Base-by-base conservation (phyloP, 2,329 filamentous ascomycete genomes). In the Ophiostoma quercus region DNA sequence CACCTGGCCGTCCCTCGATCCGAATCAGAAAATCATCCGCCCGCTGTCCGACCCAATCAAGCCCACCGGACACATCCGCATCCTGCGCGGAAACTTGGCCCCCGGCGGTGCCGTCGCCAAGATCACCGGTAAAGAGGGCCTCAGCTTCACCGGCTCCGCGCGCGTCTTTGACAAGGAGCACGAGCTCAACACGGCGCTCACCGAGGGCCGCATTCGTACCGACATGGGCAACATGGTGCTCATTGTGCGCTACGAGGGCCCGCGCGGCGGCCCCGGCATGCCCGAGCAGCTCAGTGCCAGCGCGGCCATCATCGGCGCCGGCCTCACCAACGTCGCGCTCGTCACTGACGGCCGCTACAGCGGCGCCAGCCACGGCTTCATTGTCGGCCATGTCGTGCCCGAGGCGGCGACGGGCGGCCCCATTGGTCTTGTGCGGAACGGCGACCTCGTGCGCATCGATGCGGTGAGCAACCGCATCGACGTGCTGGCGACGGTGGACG, bases 111-210 rank as follows among this genome's bases (percentile, higher is more conserved):
- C 94, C 0, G 94, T 98, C 1, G 94, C 93, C 71, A 98, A 98
- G 80, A 97, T 98, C 79, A 97, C 94, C 0, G 94, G 94, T 47
- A 97, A 97, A 78, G 94, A 98, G 79, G 94, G 94, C 2, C 84
- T 93, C 7, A 83, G 81, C 14, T 98, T 98, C 79, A 89, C 84
- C 0, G 94, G 94, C 67, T 88, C 87, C 73, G 94, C 92, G 0
- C 85, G 88, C 25, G 92, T 96, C 65, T 98, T 95, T 78, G 84
- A 97, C 79, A 94, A 95, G 76, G 94, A 97, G 79, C 84, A 88
- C 74, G 85, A 89, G 74, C 87, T 97, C 63, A 88, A 96, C 77
- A 80, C 84, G 0, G 93, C 94, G 0, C 84, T 98, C 9, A 85
- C 85, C 68, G 81, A 81, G 66, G 90, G 90, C 29, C 78, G 84